Conservation (phyloP, 139 green algal genomes). For the Chlamydomonas sp. region DNA sequence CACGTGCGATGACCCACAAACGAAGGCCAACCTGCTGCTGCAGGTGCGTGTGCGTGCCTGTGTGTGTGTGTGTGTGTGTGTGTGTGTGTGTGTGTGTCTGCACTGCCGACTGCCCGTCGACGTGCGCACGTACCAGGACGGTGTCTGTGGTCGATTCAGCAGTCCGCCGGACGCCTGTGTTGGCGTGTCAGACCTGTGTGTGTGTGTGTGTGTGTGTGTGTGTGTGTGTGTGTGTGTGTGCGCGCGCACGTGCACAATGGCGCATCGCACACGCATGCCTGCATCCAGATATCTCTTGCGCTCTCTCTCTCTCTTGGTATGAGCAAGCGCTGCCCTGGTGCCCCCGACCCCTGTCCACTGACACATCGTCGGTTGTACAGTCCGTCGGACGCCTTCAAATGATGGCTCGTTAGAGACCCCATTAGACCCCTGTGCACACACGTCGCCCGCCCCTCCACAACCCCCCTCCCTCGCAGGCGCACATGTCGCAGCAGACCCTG, state of each 20-base stretch:
- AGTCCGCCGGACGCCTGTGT: background rate
- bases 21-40: conserved; percentile 89
- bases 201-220: conserved; percentile 12
- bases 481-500: background rate
- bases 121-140: conserved; percentile 59
- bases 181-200: background rate
- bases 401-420: too few relatives aligned
- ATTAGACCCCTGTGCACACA: too few relatives aligned
- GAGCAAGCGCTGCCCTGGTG: background rate
- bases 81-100: background rate
- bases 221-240: background rate
- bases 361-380: background rate
- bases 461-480: too few relatives aligned
- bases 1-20: conserved; percentile 83
- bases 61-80: background rate
- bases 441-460: background rate
- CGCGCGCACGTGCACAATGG: background rate
- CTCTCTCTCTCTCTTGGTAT: too few relatives aligned
- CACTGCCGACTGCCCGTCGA: conserved; percentile 38
- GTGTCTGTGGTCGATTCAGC: background rate
- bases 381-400: too few relatives aligned
- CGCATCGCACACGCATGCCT: too few relatives aligned
- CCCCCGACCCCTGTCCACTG: background rate
- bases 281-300: too few relatives aligned
- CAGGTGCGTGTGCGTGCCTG: conserved; percentile 20